Percentiles rank a stretch among this genome's conserved stretches.
Conservation (phyloP, 202 grass and related monocot species). For the Setaria viridis region DNA sequence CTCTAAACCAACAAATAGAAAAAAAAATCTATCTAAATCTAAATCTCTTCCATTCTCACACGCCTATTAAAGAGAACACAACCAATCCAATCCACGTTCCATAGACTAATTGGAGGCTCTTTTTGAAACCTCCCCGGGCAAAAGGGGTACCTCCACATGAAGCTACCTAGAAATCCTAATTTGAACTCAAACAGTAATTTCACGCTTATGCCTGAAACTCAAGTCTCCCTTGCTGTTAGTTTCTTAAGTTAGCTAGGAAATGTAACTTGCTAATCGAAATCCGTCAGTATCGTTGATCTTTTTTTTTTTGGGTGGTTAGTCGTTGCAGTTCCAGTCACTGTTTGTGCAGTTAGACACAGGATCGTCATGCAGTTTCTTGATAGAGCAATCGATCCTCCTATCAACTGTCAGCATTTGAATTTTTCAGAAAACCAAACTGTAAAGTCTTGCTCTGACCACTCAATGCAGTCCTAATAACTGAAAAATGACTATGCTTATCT, state of each 20-base stretch:
- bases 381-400: too few species aligned
- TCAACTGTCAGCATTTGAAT: not conserved
- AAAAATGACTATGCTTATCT: not conserved
- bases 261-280: not conserved
- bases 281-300: not conserved
- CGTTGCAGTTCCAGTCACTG: not conserved
- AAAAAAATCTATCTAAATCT: too few species aligned
- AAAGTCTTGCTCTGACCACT: not conserved
- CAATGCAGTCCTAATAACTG: too few species aligned
- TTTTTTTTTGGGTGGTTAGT: not conserved
- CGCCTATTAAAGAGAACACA: too few species aligned
- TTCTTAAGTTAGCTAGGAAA: slow-evolving; percentile 27
- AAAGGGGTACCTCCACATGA: too few species aligned
- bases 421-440: not conserved
- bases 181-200: not conserved
- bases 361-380: not conserved
- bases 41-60: too few species aligned
- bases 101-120: too few species aligned
- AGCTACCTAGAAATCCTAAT: too few species aligned
- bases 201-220: not conserved
- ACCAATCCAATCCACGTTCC: too few species aligned
- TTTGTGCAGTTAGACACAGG: not conserved
- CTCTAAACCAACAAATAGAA: too few species aligned
- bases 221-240: not conserved
- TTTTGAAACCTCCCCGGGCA: too few species aligned